These are phyloP conservation scores for Pichia deserticola DNA, from an alignment of 805 yeast species.

Conservation along the genomic window DNA sequence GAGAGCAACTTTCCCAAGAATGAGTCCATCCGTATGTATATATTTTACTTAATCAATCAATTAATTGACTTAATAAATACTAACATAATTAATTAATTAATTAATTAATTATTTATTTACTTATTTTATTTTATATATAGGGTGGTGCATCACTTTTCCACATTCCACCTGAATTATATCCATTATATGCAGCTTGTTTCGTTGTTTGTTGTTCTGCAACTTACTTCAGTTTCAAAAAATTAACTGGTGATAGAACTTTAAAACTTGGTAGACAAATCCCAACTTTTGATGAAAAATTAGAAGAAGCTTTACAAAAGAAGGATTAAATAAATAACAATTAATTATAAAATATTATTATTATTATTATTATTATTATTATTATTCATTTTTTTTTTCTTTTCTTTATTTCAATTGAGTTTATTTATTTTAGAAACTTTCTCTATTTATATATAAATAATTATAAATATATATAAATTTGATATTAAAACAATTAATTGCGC, in stretches of 20 bases:
- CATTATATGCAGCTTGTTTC: conserved; percentile 50
- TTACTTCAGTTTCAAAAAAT: conserved; percentile 46
- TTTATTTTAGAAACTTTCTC: too few relatives aligned
- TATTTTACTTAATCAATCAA: too few relatives aligned
- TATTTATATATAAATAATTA: too few relatives aligned
- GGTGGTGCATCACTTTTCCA: conserved; percentile 16
- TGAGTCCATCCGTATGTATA: conserved; percentile 14
- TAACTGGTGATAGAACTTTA: conserved; percentile 40
- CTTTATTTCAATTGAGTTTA: not conserved
- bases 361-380: not conserved
- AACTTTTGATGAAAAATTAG: conserved; percentile 29
- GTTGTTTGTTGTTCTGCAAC: conserved; percentile 42
- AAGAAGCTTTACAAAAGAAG: conserved; percentile 27
- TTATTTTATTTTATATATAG: not conserved
- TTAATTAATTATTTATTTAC: too few relatives aligned
- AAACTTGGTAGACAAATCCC: conserved; percentile 45
- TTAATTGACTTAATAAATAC: too few relatives aligned
- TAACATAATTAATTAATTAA: too few relatives aligned
- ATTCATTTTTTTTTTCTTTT: not conserved
- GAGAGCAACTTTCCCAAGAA: conserved; percentile 43
- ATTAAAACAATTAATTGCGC: too few relatives aligned
- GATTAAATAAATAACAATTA: conserved; percentile 11
- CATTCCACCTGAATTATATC: conserved; percentile 51
- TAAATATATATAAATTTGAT: too few relatives aligned
- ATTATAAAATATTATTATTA: not conserved